Base-by-base conservation (phyloP, 2,329 filamentous ascomycete species). In the Gnomoniopsis sp. region DNA sequence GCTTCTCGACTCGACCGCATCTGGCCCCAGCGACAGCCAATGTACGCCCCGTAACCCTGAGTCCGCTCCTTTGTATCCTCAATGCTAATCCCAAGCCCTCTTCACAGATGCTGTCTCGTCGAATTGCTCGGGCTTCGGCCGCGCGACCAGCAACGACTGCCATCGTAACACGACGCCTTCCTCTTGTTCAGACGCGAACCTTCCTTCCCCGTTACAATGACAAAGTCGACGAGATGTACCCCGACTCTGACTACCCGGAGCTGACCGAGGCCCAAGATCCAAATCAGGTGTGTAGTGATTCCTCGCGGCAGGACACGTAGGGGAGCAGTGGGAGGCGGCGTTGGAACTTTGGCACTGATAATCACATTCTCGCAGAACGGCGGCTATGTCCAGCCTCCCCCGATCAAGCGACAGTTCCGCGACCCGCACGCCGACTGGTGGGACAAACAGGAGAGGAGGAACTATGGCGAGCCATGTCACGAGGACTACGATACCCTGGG, bases 361-460 rank as follows among this genome's bases (percentile, higher is more conserved):
- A 4, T 34, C 22, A n/a, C 56, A 59, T 55, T 64, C 61, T 46
- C 60, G 62, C 72, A 93, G 89, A 96, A 93, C 75, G 91, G 90
- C 70, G 89, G 88, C 74, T 95, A 91, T 74, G 83, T 90, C 70
- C 91, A 93, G 77, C 89, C 90, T 59, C 85, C 87, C 15, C 77
- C 82, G 56, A 79, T 93, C 75, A 97, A 96, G 82, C 89, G 93
- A 67, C 88, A 92, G 74, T 90, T 91, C 78, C 91, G 95, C 72
- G 95, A 98, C 75, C 95, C 96, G 38, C 85, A 98, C 73, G 93
- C 77, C 71, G 88, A 91, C 71, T 99, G 92, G 91, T 98, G 92
- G 91, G 93, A 99, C 77, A 89, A 92, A 75, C 95, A 99, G 78
- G 95, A 98, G 76, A 88, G 93, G 72, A 87, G 95, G 70, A 98